Evolutionary conservation across 805 yeast genomes (phyloP).

Genomic region (Metschnikowia amazonensis): DNA sequence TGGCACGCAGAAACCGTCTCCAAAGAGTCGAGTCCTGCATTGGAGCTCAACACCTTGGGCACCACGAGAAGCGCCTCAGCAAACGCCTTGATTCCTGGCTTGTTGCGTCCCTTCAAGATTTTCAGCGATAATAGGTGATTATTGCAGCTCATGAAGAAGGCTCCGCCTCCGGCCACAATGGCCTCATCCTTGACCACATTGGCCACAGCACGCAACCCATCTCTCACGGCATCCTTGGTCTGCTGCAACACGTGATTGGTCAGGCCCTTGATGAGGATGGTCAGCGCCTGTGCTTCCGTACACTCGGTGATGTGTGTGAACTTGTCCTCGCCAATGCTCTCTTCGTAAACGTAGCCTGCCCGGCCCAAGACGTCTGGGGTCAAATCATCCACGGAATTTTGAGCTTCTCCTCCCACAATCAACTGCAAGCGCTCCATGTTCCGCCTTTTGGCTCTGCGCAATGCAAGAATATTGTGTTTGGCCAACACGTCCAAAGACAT

Average conservation of each 20-base stretch:
- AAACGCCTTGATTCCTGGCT: constrained; percentile 89
- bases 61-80: constrained; percentile 86
- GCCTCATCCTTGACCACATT: constrained; percentile 82
- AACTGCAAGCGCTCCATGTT: constrained; percentile 98
- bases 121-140: constrained; percentile 54
- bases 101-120: constrained; percentile 73
- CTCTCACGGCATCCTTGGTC: constrained; percentile 95
- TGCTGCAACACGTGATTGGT: constrained; percentile 85
- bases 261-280: constrained; percentile 90
- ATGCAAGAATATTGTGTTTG: constrained; percentile 85
- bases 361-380: constrained; percentile 74
- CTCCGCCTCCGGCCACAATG: constrained; percentile 96
- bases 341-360: constrained; percentile 89
- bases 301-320: constrained; percentile 92
- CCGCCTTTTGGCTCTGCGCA: constrained; percentile 97
- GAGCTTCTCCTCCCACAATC: constrained; percentile 96
- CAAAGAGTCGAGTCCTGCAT: constrained; percentile 90
- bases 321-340: constrained; percentile 94
- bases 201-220: constrained; percentile 91
- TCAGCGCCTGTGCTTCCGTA: constrained; percentile 84
- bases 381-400: constrained; percentile 93
- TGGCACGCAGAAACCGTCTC: constrained; percentile 87
- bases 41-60: constrained; percentile 88
- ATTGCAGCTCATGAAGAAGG: constrained; percentile 83
- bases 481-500: constrained; percentile 94